Base-by-base conservation (phyloP, 176 grass and related monocot genomes). In the Carex parvula region DNA sequence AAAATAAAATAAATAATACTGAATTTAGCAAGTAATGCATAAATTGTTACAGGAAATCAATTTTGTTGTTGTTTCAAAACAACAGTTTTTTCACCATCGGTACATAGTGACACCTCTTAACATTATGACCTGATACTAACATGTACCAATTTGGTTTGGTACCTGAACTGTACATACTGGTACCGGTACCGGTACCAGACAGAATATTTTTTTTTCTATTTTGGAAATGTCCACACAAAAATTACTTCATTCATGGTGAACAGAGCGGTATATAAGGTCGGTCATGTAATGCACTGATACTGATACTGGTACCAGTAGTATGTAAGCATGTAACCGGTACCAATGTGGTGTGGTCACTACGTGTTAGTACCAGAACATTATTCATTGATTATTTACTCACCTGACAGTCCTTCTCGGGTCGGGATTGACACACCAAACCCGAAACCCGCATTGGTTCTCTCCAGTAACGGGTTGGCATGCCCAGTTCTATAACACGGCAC, bases 401-500 rank as follows among this genome's bases (percentile, higher is more conserved):
- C 87, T 5, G 82, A 62, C 72, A 68, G 22, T 9, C 26, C 64
- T 21, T 81, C 84, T 50, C 5, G n/a, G 39, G 59, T 30, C 5
- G 69, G 58, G 46, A 73, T 64, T 52, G 6, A 18, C 4, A 66
- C 70, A 20, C 56, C 64, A 4, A 85, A 69, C 5, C 42, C 67
- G 11, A 84, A 82, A 8, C 53, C 81, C 12, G 37, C 76, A 24
- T 84, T 63, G 29, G 72, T n/a, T 24, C 41, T 68, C 10, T 79
- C 60, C 13, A 42, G 30, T 30, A 14, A 52, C 8, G 53, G 65
- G 62, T 92, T 60, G 3, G 78, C 63, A 2, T 48, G 84, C 32
- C 82, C 71, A 2, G 18, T 90, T 67, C 82, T 87, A 59, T 95
- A 95, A 59, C 88, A 95, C 0, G 90, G 93, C 52, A 95, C 93